Conservation (phyloP, 768 basidiomycete species). For the Auriscalpium orientale region DNA sequence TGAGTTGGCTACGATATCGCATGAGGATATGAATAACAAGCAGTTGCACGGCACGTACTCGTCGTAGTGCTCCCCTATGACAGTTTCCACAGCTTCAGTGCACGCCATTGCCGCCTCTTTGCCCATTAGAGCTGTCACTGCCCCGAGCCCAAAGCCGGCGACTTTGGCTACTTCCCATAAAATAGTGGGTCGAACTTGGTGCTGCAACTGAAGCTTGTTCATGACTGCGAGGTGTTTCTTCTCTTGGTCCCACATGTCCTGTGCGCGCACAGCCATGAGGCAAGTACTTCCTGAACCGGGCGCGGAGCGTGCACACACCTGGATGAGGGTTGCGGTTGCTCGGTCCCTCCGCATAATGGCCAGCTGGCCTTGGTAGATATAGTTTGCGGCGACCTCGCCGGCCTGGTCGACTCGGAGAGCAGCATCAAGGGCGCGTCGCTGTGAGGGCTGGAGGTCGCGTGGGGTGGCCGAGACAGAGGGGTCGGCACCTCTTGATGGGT, state of each 20-base stretch:
- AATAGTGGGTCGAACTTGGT: constrained; percentile 75
- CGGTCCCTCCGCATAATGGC: constrained; percentile 59
- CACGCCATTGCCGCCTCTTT: constrained; percentile 97
- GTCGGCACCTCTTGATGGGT: constrained; percentile 27
- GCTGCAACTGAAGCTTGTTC: constrained; percentile 79
- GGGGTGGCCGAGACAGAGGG: constrained; percentile 51
- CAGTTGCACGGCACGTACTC: constrained; percentile 53
- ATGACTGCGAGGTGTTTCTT: constrained; percentile 85
- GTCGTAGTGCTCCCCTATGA: constrained; percentile 97
- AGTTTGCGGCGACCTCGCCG: constrained; percentile 93
- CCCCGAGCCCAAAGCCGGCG: constrained; percentile 82
- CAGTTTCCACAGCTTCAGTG: constrained; percentile 95
- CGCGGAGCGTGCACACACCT: constrained; percentile 38
- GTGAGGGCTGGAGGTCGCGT: constrained; percentile 35
- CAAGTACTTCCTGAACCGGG: constrained; percentile 1
- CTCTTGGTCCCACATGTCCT: constrained; percentile 99
- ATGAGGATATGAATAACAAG: not conserved
- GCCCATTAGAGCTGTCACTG: constrained; percentile 78
- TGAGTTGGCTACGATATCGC: constrained; percentile 58
- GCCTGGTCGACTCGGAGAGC: constrained; percentile 92
- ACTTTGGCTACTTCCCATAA: constrained; percentile 81
- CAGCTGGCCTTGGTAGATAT: constrained; percentile 87
- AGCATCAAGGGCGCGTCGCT: constrained; percentile 46
- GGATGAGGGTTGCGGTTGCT: constrained; percentile 56
- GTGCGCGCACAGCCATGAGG: not conserved